Percentiles rank a stretch among this genome's conserved stretches.
Conservation (phyloP, 768 basidiomycete species). For the Podaxis sp. region DNA sequence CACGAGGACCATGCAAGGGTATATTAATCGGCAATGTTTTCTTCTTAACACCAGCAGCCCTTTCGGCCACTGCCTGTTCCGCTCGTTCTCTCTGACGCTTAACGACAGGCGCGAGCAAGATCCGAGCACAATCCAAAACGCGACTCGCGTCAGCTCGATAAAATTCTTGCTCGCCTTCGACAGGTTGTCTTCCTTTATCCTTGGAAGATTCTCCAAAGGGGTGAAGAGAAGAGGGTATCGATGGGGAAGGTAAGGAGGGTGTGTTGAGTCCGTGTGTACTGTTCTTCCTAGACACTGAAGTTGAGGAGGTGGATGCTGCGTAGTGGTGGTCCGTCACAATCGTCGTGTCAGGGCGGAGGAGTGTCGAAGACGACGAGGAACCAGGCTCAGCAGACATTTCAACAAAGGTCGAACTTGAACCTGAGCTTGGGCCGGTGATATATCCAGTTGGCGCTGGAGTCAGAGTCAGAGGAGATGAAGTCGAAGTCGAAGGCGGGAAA, state of each 20-base stretch:
- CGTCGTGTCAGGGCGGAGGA: conserved; percentile 11
- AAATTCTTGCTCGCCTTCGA: conserved; percentile 14
- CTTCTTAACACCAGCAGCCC: conserved; percentile 47
- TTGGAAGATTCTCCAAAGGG: conserved; percentile 8
- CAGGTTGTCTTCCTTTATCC: conserved; percentile 18
- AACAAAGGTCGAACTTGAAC: neutral
- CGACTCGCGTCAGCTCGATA: conserved; percentile 41
- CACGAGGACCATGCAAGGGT: conserved; percentile 81
- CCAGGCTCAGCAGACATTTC: neutral
- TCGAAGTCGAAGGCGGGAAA: conserved; percentile 1
- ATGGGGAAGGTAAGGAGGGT: conserved; percentile 5
- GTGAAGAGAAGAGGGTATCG: neutral
- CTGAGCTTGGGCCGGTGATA: neutral
- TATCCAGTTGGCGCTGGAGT: neutral
- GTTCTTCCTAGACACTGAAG: conserved; percentile 17
- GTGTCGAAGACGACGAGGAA: conserved; percentile 14
- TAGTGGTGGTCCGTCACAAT: conserved; percentile 4
- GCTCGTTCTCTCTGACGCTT: conserved; percentile 60
- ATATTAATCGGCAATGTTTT: conserved; percentile 72
- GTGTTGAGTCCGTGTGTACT: conserved; percentile 18
- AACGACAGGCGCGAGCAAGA: conserved; percentile 69
- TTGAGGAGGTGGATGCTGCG: neutral
- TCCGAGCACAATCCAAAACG: conserved; percentile 65
- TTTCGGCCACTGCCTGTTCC: conserved; percentile 51
- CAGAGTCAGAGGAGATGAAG: conserved; percentile 16